Conservation (phyloP, 768 basidiomycete genomes). For the Boletus sensibilis region DNA sequence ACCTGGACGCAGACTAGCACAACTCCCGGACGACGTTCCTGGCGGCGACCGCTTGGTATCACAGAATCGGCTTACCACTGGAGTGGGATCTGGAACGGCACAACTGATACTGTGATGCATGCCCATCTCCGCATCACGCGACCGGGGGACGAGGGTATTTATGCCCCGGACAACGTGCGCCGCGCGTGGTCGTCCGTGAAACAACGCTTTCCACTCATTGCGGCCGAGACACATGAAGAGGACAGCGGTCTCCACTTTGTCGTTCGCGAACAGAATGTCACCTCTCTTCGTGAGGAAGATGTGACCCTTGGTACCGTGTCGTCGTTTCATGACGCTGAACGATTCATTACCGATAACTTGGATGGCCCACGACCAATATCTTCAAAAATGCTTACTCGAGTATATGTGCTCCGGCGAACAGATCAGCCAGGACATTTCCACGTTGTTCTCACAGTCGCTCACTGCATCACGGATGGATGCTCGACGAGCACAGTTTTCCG, state of each 20-base stretch:
- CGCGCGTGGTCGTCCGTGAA: slow-evolving; percentile 49
- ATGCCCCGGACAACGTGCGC: slow-evolving; percentile 32
- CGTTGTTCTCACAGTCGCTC: slow-evolving; percentile 45
- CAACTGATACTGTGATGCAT: slow-evolving; percentile 43
- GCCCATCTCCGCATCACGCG: slow-evolving; percentile 29
- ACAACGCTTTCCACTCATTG: slow-evolving; percentile 49
- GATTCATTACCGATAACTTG: slow-evolving; percentile 33
- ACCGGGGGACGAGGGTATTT: slow-evolving; percentile 15
- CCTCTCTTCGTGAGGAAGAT: slow-evolving; percentile 33
- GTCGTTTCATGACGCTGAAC: slow-evolving; percentile 38
- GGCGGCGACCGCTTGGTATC: slow-evolving; percentile 30
- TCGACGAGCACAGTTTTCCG: slow-evolving; percentile 1
- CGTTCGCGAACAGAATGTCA: slow-evolving; percentile 36
- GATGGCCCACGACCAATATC: slow-evolving; percentile 28
- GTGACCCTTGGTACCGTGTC: slow-evolving; percentile 35
- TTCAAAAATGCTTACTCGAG: slow-evolving; percentile 33
- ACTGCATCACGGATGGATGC: slow-evolving; percentile 21
- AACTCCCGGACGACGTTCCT: not conserved
- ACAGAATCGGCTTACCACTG: slow-evolving; percentile 37
- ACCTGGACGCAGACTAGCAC: slow-evolving; percentile 1
- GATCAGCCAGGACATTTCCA: slow-evolving; percentile 41
- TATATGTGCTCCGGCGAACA: slow-evolving; percentile 40
- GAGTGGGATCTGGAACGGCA: slow-evolving; percentile 39
- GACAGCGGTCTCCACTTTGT: slow-evolving; percentile 36
- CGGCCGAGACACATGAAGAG: slow-evolving; percentile 11